Conservation (phyloP, 345 rosid genomes). For the Aquilaria yunnanensis region DNA sequence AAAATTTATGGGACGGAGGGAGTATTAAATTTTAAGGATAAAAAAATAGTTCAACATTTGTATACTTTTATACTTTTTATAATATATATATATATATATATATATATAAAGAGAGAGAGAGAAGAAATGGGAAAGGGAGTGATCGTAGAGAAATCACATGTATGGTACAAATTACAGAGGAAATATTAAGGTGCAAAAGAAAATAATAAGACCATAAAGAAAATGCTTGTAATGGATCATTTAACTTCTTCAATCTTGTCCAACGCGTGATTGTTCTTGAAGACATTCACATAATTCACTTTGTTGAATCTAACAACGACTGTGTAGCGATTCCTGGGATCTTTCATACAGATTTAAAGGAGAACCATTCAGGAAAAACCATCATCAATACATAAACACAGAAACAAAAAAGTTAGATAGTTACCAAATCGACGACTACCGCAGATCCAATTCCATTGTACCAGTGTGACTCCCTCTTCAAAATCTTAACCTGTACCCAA, state of each 20-base stretch:
- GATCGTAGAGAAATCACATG: too few species aligned
- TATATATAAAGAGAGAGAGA: too few species aligned
- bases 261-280: slow-evolving; percentile 30
- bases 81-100: too few species aligned
- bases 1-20: too few species aligned
- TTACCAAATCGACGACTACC: slow-evolving; percentile 28
- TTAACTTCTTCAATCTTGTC: slow-evolving; percentile 20
- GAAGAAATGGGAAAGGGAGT: too few species aligned
- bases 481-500: slow-evolving; percentile 20
- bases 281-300: slow-evolving; percentile 30
- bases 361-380: background rate
- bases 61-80: too few species aligned
- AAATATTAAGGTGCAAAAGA: too few species aligned
- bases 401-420: background rate
- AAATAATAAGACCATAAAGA: too few species aligned
- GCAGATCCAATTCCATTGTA: slow-evolving; percentile 23
- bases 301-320: slow-evolving; percentile 30
- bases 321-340: slow-evolving; percentile 29
- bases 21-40: too few species aligned
- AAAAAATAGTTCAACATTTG: too few species aligned
- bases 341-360: slow-evolving; percentile 6
- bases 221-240: background rate
- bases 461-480: slow-evolving; percentile 29
- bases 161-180: too few species aligned
- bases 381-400: background rate